Evolutionary conservation across 495 filamentous ascomycete species (phyloP).

Genomic region (Talaromyces stipitatus): DNA sequence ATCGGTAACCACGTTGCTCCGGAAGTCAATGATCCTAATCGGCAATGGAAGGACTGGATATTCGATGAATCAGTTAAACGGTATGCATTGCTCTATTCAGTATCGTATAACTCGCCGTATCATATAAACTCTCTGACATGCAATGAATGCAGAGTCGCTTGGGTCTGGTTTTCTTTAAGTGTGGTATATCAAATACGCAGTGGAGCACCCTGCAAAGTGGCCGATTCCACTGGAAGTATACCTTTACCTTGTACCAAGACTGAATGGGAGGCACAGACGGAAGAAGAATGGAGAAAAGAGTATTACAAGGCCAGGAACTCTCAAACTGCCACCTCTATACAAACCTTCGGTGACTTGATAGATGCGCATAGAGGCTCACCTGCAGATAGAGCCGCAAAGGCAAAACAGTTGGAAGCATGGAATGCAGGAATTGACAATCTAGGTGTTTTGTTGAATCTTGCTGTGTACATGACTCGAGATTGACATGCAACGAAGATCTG

Average conservation of each 20-base stretch:
- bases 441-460: constrained; percentile 2
- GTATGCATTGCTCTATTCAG: not conserved
- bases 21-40: not conserved
- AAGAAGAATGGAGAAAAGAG: constrained; percentile 3
- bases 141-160: not conserved
- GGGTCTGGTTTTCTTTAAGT: constrained; percentile 7
- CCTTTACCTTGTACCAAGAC: constrained; percentile 1
- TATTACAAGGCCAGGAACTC: not conserved
- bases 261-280: constrained; percentile 5
- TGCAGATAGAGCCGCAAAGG: not conserved
- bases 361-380: not conserved
- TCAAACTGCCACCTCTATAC: not conserved
- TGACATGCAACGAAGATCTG: not conserved
- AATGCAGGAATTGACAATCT: constrained; percentile 8
- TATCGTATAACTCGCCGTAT: not conserved
- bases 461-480: not conserved
- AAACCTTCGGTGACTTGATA: not conserved
- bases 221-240: not conserved
- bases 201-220: not conserved
- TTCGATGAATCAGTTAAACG: constrained; percentile 5
- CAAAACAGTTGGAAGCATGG: constrained; percentile 4
- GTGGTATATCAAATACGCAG: constrained; percentile 2
- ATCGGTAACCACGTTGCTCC: not conserved
- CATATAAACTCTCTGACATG: not conserved
- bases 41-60: constrained; percentile 8